Conservation (phyloP, 495 filamentous ascomycete species). For the Parathielavia hyrcaniae region DNA sequence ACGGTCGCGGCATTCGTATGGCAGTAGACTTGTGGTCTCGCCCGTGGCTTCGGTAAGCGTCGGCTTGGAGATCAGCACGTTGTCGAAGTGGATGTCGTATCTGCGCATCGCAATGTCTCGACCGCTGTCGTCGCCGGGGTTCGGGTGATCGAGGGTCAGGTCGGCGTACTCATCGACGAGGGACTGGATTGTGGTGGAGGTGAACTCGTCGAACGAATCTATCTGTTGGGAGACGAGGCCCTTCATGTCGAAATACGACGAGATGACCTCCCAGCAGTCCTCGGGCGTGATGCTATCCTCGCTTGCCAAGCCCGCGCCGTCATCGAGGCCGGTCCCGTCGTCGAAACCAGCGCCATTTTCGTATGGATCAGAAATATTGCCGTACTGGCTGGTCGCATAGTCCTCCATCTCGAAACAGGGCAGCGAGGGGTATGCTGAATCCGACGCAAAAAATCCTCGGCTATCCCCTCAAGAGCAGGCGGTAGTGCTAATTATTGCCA, state of each 20-base stretch:
- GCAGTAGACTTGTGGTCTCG: slow-evolving; percentile 68
- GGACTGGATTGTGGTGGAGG: slow-evolving; percentile 83
- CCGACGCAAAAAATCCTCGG: too few relatives aligned
- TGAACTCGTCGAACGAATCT: slow-evolving; percentile 97
- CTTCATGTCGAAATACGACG: slow-evolving; percentile 90
- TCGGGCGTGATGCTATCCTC: slow-evolving; percentile 89
- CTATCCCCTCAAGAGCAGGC: too few relatives aligned
- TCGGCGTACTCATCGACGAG: slow-evolving; percentile 82
- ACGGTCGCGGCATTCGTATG: slow-evolving; percentile 87
- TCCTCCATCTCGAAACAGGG: slow-evolving; percentile 22
- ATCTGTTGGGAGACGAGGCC: slow-evolving; percentile 96
- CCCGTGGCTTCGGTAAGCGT: slow-evolving; percentile 90
- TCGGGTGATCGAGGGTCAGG: slow-evolving; percentile 81
- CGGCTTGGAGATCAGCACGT: slow-evolving; percentile 73
- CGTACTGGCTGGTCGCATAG: slow-evolving; percentile 25
- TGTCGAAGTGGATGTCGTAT: slow-evolving; percentile 89
- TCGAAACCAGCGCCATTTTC: slow-evolving; percentile 43
- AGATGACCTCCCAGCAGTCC: slow-evolving; percentile 96
- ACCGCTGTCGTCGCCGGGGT: slow-evolving; percentile 61
- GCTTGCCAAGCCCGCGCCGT: slow-evolving; percentile 66
- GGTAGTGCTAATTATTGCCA: too few relatives aligned
- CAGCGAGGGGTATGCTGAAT: not conserved
- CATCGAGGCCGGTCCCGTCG: slow-evolving; percentile 58
- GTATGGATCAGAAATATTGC: slow-evolving; percentile 30
- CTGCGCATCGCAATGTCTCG: slow-evolving; percentile 74